These are phyloP conservation scores for Saccharomyces pastorianus DNA, from an alignment of 1,139 yeast species.

Conservation along the genomic window DNA sequence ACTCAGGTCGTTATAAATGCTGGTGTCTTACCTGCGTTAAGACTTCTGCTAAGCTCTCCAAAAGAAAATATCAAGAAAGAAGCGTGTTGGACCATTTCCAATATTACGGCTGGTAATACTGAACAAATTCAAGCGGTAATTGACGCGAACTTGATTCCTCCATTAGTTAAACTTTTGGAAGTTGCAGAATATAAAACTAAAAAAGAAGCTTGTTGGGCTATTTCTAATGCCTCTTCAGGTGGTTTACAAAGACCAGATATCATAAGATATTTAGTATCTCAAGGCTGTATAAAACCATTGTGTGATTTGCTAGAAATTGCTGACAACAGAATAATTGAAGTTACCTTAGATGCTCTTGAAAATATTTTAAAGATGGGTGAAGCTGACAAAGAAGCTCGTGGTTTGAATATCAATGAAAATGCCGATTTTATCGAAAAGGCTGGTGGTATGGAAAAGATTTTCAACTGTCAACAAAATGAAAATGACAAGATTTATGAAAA, in stretches of 20 bases:
- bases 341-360: conserved; percentile 89
- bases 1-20: conserved; percentile 92
- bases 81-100: conserved; percentile 98
- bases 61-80: conserved; percentile 93
- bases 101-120: conserved; percentile 93
- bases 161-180: conserved; percentile 68
- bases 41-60: conserved; percentile 70
- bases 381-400: conserved; percentile 73
- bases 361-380: conserved; percentile 93
- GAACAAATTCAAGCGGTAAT: conserved; percentile 96
- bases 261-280: conserved; percentile 81
- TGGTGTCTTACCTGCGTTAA: conserved; percentile 81
- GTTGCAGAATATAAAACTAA: conserved; percentile 91
- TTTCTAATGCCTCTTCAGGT: conserved; percentile 94
- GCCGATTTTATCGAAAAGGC: conserved; percentile 94
- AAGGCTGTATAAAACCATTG: conserved; percentile 95
- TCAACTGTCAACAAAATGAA: conserved; percentile 84
- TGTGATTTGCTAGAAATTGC: conserved; percentile 86
- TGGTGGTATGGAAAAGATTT: conserved; percentile 95
- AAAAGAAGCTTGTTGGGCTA: conserved; percentile 99
- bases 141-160: conserved; percentile 89
- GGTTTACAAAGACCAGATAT: conserved; percentile 89
- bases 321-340: conserved; percentile 88
- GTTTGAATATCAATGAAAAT: conserved; percentile 65
- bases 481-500: conserved; percentile 89